Percentiles rank a stretch among this genome's conserved stretches.
Conservation (phyloP, 768 basidiomycete species). For the Trametopsis cervina region DNA sequence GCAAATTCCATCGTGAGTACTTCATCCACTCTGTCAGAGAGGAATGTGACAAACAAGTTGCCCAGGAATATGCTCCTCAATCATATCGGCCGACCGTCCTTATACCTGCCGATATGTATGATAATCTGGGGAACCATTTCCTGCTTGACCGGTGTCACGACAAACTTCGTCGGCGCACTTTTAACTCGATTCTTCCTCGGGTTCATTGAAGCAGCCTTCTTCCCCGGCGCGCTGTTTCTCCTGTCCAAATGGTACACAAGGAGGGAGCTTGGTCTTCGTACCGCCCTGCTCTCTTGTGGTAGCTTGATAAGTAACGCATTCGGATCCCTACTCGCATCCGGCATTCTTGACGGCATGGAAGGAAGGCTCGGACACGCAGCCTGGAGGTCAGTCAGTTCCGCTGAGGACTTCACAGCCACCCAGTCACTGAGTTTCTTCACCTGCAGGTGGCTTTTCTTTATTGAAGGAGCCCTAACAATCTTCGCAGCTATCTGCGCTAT, state of each 20-base stretch:
- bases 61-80: slow-evolving; percentile 71
- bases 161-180: slow-evolving; percentile 51
- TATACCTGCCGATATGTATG: slow-evolving; percentile 65
- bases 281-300: slow-evolving; percentile 64
- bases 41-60: background rate
- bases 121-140: slow-evolving; percentile 57
- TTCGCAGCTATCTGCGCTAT: slow-evolving; percentile 45
- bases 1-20: slow-evolving; percentile 70
- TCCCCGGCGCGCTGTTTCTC: slow-evolving; percentile 59
- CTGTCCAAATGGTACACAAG: slow-evolving; percentile 71
- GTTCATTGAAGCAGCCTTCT: slow-evolving; percentile 51
- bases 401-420: too few species aligned
- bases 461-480: slow-evolving; percentile 57
- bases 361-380: slow-evolving; percentile 59
- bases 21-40: background rate
- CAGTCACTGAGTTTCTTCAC: background rate
- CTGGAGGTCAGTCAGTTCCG: too few species aligned
- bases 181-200: slow-evolving; percentile 73
- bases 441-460: slow-evolving; percentile 64
- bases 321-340: slow-evolving; percentile 71
- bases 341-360: slow-evolving; percentile 67
- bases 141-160: slow-evolving; percentile 31
- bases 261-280: slow-evolving; percentile 62
- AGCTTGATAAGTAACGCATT: slow-evolving; percentile 77
- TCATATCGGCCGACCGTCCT: slow-evolving; percentile 58